These are phyloP conservation scores for Cladorrhinum sp. DNA, from an alignment of 2,329 filamentous ascomycete species.

Conservation along the genomic window DNA sequence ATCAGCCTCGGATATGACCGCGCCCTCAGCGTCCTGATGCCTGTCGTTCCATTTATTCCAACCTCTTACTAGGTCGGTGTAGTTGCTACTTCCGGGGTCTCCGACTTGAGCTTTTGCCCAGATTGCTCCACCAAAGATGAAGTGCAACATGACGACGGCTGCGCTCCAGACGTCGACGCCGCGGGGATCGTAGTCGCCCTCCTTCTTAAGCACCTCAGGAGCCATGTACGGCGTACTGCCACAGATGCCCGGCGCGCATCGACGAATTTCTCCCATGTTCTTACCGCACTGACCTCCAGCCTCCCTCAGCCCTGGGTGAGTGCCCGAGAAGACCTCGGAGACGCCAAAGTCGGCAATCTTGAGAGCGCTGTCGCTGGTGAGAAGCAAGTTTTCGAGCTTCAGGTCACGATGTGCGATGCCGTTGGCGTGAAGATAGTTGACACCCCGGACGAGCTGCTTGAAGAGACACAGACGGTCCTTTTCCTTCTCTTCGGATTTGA, in stretches of 20 bases:
- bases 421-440: constrained; percentile 76
- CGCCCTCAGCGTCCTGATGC: constrained; percentile 40
- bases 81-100: constrained; percentile 45
- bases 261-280: constrained; percentile 66
- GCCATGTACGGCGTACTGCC: constrained; percentile 85
- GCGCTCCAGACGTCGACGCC: constrained; percentile 83
- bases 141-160: constrained; percentile 76
- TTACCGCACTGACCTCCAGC: constrained; percentile 70
- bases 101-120: constrained; percentile 66
- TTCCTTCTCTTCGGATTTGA: constrained; percentile 60
- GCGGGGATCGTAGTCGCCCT: constrained; percentile 66
- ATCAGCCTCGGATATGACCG: constrained; percentile 51
- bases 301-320: constrained; percentile 73
- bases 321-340: constrained; percentile 79
- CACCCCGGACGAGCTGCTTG: constrained; percentile 81
- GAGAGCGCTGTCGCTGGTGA: constrained; percentile 74
- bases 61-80: constrained; percentile 60
- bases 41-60: constrained; percentile 67
- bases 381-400: constrained; percentile 82
- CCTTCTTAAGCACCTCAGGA: constrained; percentile 74
- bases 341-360: constrained; percentile 94
- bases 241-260: constrained; percentile 76
- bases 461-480: constrained; percentile 78
- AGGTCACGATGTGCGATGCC: constrained; percentile 89
- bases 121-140: constrained; percentile 68